Percentiles rank a stretch among this genome's conserved stretches.
Conservation (phyloP, 73 alveolate genomes). For the Paramecium tetraurelia region DNA sequence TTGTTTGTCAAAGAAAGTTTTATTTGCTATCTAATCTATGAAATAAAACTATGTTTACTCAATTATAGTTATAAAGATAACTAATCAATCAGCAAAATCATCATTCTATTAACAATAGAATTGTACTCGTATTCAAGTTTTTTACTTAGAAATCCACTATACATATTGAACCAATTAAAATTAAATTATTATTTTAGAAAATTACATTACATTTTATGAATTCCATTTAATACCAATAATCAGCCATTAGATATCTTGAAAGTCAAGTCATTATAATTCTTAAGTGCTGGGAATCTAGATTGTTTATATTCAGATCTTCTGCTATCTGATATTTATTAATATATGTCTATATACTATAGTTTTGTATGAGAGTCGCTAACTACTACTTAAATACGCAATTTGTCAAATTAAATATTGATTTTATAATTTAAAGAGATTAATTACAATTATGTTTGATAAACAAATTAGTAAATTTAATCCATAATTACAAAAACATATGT, state of each 20-base stretch:
- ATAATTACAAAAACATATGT: not conserved
- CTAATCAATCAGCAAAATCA: slow-evolving; percentile 24
- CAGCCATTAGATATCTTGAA: not conserved
- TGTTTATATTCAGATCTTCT: too few species aligned
- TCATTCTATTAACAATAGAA: slow-evolving; percentile 28
- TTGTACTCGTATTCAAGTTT: slow-evolving; percentile 28
- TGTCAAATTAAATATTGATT: not conserved
- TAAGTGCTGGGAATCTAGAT: not conserved
- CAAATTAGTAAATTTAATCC: not conserved
- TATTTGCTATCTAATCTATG: slow-evolving; percentile 7
- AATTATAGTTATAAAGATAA: slow-evolving; percentile 22
- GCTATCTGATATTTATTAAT: too few species aligned
- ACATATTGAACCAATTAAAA: not conserved
- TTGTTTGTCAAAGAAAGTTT: slow-evolving; percentile 19
- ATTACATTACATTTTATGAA: not conserved
- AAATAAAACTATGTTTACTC: not conserved
- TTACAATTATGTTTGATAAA: not conserved
- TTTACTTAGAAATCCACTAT: slow-evolving; percentile 35
- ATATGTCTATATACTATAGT: too few species aligned
- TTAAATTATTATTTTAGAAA: not conserved
- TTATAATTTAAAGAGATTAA: not conserved
- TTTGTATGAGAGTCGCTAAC: not conserved
- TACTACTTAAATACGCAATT: not conserved
- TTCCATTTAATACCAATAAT: not conserved
- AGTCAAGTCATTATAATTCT: not conserved